Base-by-base conservation (phyloP, 1,139 yeast species). In the Magnusiomyces sp. region DNA sequence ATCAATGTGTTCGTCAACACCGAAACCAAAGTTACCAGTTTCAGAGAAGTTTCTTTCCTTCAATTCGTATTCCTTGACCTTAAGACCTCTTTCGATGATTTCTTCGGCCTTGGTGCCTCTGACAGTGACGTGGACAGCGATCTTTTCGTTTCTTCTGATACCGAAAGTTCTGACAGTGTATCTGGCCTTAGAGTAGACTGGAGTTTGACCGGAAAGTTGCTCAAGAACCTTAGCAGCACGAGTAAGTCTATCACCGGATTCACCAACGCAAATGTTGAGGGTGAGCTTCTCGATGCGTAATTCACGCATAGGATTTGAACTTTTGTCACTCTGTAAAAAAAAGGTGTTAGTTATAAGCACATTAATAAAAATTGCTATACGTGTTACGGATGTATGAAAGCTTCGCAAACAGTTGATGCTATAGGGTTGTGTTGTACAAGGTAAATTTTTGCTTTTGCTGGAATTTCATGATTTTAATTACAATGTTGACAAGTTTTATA, bases 81-180 rank as follows among this genome's bases (percentile, higher is more conserved):
- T 92, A 71, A 92, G 83, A 72, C 98, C 99, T 81, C 99, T 88
- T 83, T 92, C 99, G 73, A 92, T 83, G 79, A 92, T 92, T 81
- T 92, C 99, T 81, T 92, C 98, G 70, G 99, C 98, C 87, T 71
- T 71, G 79, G 98, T 97, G 69, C 99, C 99, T 82, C 99, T 89
- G 76, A 92, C 81, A 73, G 99, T 92, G 65, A 92, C 99, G 78
- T 92, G 98, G 66, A 90, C 97, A 62, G 98, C 89, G 71, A 92
- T 92, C 84, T 92, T 90, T 79, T 92, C 99, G 80, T 92, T 92
- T 87, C 99, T 88, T 84, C 99, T 89, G 83, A 92, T 92, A 83
- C 97, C 96, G 77, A 92, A 92, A 61, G 97, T 87, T 86, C 99
- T 88, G 72, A 92, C 97, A 64, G 98, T 92, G 89, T 92, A 92